Conservation (phyloP, 257 asterid species). For the Coffea canephora region DNA sequence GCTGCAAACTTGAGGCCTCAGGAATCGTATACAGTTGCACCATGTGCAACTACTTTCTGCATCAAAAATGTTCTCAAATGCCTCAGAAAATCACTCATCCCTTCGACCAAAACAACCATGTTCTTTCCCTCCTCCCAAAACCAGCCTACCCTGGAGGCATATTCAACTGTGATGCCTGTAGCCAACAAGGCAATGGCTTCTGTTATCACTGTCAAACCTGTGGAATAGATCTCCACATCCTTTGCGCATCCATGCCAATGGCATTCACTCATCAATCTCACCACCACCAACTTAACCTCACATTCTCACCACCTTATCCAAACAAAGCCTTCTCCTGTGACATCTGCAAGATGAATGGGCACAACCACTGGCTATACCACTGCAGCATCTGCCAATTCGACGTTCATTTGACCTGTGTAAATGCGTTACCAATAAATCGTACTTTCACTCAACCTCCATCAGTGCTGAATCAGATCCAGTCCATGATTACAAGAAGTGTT, state of each 20-base stretch:
- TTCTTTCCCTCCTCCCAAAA: constrained; percentile 34
- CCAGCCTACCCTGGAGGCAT: constrained; percentile 50
- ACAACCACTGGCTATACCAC: constrained; percentile 46
- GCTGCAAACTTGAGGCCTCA: constrained; percentile 40
- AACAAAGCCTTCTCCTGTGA: constrained; percentile 44
- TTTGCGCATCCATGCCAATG: constrained; percentile 44
- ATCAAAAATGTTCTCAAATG: constrained; percentile 40
- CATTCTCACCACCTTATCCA: constrained; percentile 44
- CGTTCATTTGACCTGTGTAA: constrained; percentile 44
- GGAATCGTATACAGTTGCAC: constrained; percentile 39
- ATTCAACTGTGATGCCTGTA: constrained; percentile 58
- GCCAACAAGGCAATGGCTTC: constrained; percentile 39
- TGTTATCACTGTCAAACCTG: constrained; percentile 46
- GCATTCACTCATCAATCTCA: constrained; percentile 28
- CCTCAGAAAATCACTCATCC: constrained; percentile 51
- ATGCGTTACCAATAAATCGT: constrained; percentile 1
- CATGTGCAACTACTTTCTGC: constrained; percentile 42
- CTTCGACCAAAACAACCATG: constrained; percentile 35
- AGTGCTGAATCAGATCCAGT: neutral
- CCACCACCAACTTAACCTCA: constrained; percentile 35
- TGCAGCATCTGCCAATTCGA: constrained; percentile 50
- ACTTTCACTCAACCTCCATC: neutral
- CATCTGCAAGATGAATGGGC: constrained; percentile 31
- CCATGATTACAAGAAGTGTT: neutral
- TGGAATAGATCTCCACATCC: constrained; percentile 48